These are phyloP conservation scores for Artomyces pyxidatus DNA, from an alignment of 768 basidiomycete species.

Conservation along the genomic window DNA sequence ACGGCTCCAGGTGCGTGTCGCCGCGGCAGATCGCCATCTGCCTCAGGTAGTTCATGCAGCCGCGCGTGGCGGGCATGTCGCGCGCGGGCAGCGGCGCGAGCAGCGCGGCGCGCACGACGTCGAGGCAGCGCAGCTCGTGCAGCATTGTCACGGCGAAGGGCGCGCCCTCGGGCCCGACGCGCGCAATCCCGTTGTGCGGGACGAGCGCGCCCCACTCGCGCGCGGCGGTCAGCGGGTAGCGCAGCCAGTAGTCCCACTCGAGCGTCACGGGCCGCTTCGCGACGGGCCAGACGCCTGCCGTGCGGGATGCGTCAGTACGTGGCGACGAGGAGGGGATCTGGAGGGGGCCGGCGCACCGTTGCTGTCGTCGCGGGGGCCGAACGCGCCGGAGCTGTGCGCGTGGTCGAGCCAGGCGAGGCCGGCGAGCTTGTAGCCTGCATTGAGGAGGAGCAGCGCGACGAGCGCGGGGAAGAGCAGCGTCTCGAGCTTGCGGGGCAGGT, in stretches of 20 bases:
- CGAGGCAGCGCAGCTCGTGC: constrained; percentile 20
- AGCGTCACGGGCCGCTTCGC: constrained; percentile 9
- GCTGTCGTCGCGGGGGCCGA: not conserved
- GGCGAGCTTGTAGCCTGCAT: not conserved
- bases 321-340: not conserved
- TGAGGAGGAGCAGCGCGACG: not conserved
- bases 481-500: not conserved
- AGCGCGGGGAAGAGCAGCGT: not conserved
- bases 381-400: not conserved
- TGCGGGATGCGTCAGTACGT: not conserved
- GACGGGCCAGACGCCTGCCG: not conserved
- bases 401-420: not conserved
- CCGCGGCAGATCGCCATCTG: constrained; percentile 18
- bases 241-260: constrained; percentile 9
- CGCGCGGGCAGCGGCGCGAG: constrained; percentile 5
- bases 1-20: constrained; percentile 19
- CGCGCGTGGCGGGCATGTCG: constrained; percentile 11
- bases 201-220: constrained; percentile 14
- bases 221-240: constrained; percentile 11
- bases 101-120: constrained; percentile 17
- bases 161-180: constrained; percentile 14
- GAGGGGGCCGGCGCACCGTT: not conserved
- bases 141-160: constrained; percentile 16
- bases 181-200: constrained; percentile 16
- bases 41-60: constrained; percentile 21